These are phyloP conservation scores for Cyclostephanos tholiformis DNA, from an alignment of 108 stramenopile species.

Conservation along the genomic window DNA sequence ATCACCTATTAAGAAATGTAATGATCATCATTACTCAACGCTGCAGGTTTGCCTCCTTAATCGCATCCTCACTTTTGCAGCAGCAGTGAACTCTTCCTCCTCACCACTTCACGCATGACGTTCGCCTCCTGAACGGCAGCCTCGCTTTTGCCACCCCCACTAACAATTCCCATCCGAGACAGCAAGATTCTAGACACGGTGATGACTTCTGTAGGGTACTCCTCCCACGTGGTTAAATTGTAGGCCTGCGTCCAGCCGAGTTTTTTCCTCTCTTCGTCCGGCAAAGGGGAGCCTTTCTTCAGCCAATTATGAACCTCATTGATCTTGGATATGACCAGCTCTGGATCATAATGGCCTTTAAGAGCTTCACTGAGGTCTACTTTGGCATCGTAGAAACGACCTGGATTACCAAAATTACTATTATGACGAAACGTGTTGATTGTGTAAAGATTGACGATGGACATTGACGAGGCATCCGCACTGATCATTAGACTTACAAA, in stretches of 20 bases:
- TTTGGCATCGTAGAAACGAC: constrained; percentile 49
- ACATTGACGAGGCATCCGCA: background rate
- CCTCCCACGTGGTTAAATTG: constrained; percentile 53
- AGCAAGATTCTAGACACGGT: constrained; percentile 34
- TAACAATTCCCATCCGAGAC: constrained; percentile 33
- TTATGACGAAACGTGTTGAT: background rate
- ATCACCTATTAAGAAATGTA: no score
- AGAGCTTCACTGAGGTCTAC: constrained; percentile 49
- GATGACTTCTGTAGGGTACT: constrained; percentile 42
- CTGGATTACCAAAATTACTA: constrained; percentile 48
- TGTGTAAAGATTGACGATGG: background rate
- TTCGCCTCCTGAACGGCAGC: constrained; percentile 22
- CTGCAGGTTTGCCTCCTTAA: no score
- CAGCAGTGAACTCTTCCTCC: constrained; percentile 11
- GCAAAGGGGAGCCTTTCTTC: constrained; percentile 31
- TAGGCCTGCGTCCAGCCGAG: constrained; percentile 49
- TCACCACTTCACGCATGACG: constrained; percentile 31
- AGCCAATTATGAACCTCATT: constrained; percentile 54
- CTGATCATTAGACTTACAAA: constrained; percentile 22
- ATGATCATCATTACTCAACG: no score
- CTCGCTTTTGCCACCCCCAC: constrained; percentile 30
- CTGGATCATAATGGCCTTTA: constrained; percentile 56
- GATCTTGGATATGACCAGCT: constrained; percentile 37
- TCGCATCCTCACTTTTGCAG: no score
- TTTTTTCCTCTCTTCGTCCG: constrained; percentile 38